Base-by-base conservation (phyloP, 2,329 filamentous ascomycete species). In the Metarhizium sp. region DNA sequence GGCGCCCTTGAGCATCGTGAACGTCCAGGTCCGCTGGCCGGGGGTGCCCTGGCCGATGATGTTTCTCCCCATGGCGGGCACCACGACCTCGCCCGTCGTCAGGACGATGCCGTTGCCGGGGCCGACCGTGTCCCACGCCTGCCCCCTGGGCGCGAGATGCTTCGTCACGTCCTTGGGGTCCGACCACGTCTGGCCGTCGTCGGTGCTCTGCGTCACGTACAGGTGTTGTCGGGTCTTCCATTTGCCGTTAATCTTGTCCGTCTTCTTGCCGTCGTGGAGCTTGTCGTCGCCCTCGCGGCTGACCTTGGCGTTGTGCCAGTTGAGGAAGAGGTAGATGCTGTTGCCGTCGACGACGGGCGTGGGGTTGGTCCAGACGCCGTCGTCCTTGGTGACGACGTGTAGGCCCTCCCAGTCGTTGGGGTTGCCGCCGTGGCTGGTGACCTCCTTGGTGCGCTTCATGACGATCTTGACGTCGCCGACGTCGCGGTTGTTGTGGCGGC, bases 281-380 rank as follows among this genome's bases (percentile, higher is more conserved):
- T 30, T 54, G 32, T 62, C 58, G 34, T 56, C 52, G 49, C 64
- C 65, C 3, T 60, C 52, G 47, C 64, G 65, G 58, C 62, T 66
- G 59, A 66, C 65, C 30, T 47, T 57, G 52, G 57, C 63, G 32
- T 53, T 55, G 54, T 67, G 67, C 65, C 64, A 66, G 51, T 59
- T 65, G 53, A 66, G 51, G 52, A 66, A 67, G 13, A 67, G 61
- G 55, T 67, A 67, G 57, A 67, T 63, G 40, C 64, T 67, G 48
- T 58, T 56, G 46, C 63, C 64, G 53, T 66, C 65, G 6, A 66
- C 61, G 25, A 67, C 65, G 2, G 65, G 56, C 7, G 65, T 65
- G 3, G 65, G 64, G 51, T 67, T 67, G n/a, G 63, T 63, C 65
- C 65, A 67, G 11, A 62, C 64, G 6, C 64, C 63, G 18, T 57